Evolutionary conservation across 2,329 filamentous ascomycete species (phyloP), one percentile per base, ranked within the genome.

Genomic region (Fusarium nurragi): DNA sequence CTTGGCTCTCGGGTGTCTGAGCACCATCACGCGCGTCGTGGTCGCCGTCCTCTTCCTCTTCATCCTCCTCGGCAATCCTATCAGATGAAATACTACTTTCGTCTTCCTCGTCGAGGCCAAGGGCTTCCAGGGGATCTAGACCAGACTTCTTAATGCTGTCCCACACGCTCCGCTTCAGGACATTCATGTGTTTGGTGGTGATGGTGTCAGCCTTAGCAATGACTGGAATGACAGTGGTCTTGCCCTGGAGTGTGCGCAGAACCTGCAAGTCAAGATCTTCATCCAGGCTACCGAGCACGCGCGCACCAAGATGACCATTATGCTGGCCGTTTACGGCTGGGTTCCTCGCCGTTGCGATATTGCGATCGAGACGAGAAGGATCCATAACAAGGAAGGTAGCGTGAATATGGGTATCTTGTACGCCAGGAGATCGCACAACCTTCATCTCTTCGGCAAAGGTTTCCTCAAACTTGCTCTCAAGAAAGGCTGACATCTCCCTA

Each of bases 391-490:
- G 84, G 79, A 99, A 97, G 52, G 93, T 93, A 68, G 93, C 96
- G 76, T 99, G 95, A 67, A 99, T 97, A 77, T 99, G 95, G 47
- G 94, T 97, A 80, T 99, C 95, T 76, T 93, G 92, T 66, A 92
- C 91, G 54, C 94, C 94, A 23, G 95, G 94, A 50, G 94, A 93
- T 72, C 95, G 91, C 63, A 97, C 85, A 43, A 99, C 94, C 82
- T 97, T 98, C 86, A 97, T 97, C 81, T 99, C 95, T 79, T 99
- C 95, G 45, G 88, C 88, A 76, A 99, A 97, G 0, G 95, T 98
- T 74, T 99, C 95, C 77, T 99, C 94, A 71, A 99, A 99, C 78
- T 98, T 98, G 82, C 91, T 94, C 82, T 99, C 95, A 59, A 99
- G 83, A 80, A 99, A 99, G 10, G 90, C 86, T 30, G 91, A 90